Percentiles rank a stretch among this genome's conserved stretches.
These are phyloP conservation scores for Schwanniomyces polymorphus DNA, from an alignment of 805 yeast species.

Conservation along the genomic window DNA sequence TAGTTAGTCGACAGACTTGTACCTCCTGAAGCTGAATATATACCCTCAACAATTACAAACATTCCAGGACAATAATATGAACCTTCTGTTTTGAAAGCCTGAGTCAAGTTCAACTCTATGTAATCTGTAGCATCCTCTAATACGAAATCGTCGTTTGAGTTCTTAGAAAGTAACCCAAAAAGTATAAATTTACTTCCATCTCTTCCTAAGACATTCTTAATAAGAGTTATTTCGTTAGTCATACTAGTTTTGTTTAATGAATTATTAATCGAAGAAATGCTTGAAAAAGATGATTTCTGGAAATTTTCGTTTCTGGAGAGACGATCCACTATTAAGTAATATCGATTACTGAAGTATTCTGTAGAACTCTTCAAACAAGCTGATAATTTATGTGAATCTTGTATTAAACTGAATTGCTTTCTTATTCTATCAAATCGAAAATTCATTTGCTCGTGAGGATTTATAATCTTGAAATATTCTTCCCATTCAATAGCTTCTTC, in stretches of 20 bases:
- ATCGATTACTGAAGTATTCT: slow-evolving; percentile 53
- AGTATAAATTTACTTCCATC: slow-evolving; percentile 73
- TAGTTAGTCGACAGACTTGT: slow-evolving; percentile 26
- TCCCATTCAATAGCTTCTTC: slow-evolving; percentile 56
- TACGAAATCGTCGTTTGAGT: slow-evolving; percentile 65
- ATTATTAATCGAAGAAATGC: slow-evolving; percentile 44
- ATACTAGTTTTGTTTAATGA: slow-evolving; percentile 10
- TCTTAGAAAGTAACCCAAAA: slow-evolving; percentile 71
- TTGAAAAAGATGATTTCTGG: slow-evolving; percentile 49
- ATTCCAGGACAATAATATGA: slow-evolving; percentile 74
- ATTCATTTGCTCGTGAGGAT: slow-evolving; percentile 63
- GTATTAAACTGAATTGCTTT: slow-evolving; percentile 56
- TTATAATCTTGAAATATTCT: slow-evolving; percentile 67
- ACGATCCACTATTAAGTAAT: slow-evolving; percentile 65
- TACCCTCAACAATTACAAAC: slow-evolving; percentile 81
- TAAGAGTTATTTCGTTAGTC: slow-evolving; percentile 54
- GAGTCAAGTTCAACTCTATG: slow-evolving; percentile 65
- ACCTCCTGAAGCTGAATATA: slow-evolving; percentile 66
- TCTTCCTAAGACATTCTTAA: slow-evolving; percentile 85
- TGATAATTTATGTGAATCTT: slow-evolving; percentile 7
- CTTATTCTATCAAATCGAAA: slow-evolving; percentile 61
- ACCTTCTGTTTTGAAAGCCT: slow-evolving; percentile 61
- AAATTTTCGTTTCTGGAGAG: slow-evolving; percentile 74
- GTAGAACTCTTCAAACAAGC: slow-evolving; percentile 23
- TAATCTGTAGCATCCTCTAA: slow-evolving; percentile 81